Percentiles rank a stretch among this genome's conserved stretches.
These are phyloP conservation scores for Avicennia marina DNA, from an alignment of 257 asterid genomes.

Conservation along the genomic window DNA sequence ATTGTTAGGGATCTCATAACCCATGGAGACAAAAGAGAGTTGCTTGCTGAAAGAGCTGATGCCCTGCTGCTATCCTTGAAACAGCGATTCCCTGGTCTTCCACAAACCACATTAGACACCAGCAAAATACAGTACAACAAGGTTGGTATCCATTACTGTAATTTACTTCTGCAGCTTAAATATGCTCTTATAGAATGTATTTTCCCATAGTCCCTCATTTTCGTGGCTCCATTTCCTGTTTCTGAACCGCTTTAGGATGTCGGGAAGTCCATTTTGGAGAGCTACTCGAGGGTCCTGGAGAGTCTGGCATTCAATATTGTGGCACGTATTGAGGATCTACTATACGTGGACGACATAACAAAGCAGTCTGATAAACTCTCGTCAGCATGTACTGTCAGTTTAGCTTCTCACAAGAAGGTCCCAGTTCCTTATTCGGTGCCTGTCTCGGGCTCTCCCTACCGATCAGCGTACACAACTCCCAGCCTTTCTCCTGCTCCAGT, in stretches of 20 bases:
- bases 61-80: conserved; percentile 62
- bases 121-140: conserved; percentile 82
- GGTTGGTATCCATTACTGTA: conserved; percentile 29
- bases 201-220: not conserved
- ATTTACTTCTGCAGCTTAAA: not conserved
- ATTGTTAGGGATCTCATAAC: conserved; percentile 68
- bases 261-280: conserved; percentile 86
- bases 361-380: conserved; percentile 50
- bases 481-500: conserved; percentile 51
- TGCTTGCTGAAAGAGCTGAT: conserved; percentile 82
- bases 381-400: conserved; percentile 29
- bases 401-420: conserved; percentile 45
- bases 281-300: conserved; percentile 97
- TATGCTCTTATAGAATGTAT: not conserved
- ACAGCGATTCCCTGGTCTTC: conserved; percentile 74
- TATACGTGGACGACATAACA: conserved; percentile 71
- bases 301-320: conserved; percentile 77
- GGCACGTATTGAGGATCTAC: conserved; percentile 78
- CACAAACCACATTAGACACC: conserved; percentile 74
- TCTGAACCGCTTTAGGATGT: conserved; percentile 52
- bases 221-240: not conserved
- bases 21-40: conserved; percentile 66
- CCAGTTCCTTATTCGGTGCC: conserved; percentile 48
- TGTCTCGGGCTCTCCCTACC: conserved; percentile 63
- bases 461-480: conserved; percentile 51